Evolutionary conservation across 2,329 filamentous ascomycete genomes (phyloP).

Genomic region (Falciphora oryzae): DNA sequence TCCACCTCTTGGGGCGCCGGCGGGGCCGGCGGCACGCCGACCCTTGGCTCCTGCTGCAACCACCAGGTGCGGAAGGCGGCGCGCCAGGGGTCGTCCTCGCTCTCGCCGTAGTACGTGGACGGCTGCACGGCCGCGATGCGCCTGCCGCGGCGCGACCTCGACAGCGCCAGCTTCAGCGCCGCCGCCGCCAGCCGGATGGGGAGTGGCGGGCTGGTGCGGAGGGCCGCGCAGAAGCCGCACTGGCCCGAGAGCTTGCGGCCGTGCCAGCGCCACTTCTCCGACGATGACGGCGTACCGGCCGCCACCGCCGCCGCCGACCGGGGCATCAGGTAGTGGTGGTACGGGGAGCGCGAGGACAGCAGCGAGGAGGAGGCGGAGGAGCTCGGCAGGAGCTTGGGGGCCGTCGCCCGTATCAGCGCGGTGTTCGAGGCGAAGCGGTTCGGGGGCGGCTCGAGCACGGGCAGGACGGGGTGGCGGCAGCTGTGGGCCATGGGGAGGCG

Average conservation of each 20-base stretch:
- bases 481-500: constrained; percentile 24
- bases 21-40: too few species aligned
- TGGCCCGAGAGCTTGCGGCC: constrained; percentile 1
- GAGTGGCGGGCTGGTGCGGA: neutral
- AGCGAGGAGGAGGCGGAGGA: neutral
- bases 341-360: neutral
- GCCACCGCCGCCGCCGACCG: neutral
- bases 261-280: neutral
- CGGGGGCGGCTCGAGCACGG: constrained; percentile 14
- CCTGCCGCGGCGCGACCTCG: neutral
- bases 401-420: too few species aligned
- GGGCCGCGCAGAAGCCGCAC: constrained; percentile 1
- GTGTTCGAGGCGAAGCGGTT: neutral
- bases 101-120: constrained; percentile 1
- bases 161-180: neutral
- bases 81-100: constrained; percentile 1
- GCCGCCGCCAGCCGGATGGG: neutral
- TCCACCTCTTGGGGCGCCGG: neutral
- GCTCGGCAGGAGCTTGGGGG: neutral
- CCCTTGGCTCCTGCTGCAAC: neutral
- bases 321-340: neutral
- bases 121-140: neutral
- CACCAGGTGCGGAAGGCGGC: constrained; percentile 1
- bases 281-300: constrained; percentile 2
- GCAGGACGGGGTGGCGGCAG: constrained; percentile 29